phyloP scores from a whole-genome alignment of 2,329 filamentous ascomycete genomes.

The Fusarium redolens region DNA sequence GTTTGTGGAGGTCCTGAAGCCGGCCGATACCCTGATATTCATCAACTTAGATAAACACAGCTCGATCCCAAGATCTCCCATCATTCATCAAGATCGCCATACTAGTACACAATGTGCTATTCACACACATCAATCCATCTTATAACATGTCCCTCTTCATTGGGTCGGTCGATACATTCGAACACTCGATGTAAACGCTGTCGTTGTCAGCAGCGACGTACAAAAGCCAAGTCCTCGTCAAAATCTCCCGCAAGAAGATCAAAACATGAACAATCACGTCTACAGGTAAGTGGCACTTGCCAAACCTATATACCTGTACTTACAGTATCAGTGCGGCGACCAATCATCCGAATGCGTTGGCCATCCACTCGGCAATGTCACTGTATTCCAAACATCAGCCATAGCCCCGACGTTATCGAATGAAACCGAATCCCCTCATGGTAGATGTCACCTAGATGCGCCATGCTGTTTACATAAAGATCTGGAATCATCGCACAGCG shows the following conservation, averaged over 20 bases:
- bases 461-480: neutral
- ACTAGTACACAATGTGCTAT: neutral
- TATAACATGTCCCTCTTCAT: neutral
- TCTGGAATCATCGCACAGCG: rapidly evolving
- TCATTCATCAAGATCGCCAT: neutral
- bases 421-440: neutral
- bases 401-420: neutral
- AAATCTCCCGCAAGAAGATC: rapidly evolving
- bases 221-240: neutral
- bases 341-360: neutral
- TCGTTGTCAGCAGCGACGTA: neutral
- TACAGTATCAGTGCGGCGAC: neutral
- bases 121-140: neutral
- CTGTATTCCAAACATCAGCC: neutral
- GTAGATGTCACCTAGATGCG: neutral
- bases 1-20: neutral
- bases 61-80: neutral
- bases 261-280: neutral
- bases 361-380: neutral
- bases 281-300: rapidly evolving
- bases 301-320: neutral
- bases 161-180: too few species aligned
- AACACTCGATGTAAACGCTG: neutral
- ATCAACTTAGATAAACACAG: neutral
- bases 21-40: neutral